Percentiles rank a stretch among this genome's conserved stretches.
Evolutionary conservation across 768 basidiomycete species (phyloP).

Genomic region (Suillus subluteus): DNA sequence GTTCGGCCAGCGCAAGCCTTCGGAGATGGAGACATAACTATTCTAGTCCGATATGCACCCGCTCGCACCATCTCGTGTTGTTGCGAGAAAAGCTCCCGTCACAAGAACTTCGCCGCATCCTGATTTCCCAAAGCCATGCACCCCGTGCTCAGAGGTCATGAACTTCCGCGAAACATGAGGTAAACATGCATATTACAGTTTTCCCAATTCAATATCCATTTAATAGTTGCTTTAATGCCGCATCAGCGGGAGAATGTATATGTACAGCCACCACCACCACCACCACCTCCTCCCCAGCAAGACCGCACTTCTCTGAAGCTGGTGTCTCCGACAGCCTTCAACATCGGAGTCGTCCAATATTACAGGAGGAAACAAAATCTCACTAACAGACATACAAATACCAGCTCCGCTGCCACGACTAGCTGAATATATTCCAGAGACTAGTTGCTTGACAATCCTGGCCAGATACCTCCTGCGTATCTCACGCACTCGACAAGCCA

Average conservation of each 20-base stretch:
- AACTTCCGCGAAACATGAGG: not conserved
- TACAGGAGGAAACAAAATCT: not conserved
- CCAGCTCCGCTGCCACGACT: not conserved
- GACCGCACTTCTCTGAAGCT: not conserved
- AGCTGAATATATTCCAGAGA: not conserved
- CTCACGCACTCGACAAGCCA: not conserved
- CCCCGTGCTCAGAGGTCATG: not conserved
- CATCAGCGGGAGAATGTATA: not conserved
- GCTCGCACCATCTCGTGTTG: not conserved
- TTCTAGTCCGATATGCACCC: not conserved
- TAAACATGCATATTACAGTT: not conserved
- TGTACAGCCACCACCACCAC: not conserved
- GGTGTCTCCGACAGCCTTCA: not conserved
- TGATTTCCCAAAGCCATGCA: not conserved
- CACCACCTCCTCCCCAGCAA: not conserved
- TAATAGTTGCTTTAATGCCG: not conserved
- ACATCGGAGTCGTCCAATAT: not conserved
- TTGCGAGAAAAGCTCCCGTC: not conserved
- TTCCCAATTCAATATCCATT: not conserved
- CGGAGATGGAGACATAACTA: not conserved
- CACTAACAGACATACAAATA: not conserved
- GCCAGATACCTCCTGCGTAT: not conserved
- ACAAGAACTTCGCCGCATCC: not conserved
- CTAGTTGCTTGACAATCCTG: not conserved
- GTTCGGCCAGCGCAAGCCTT: not conserved